Conservation (phyloP, 306 rosid species). For the Pyrus pyrifolia region DNA sequence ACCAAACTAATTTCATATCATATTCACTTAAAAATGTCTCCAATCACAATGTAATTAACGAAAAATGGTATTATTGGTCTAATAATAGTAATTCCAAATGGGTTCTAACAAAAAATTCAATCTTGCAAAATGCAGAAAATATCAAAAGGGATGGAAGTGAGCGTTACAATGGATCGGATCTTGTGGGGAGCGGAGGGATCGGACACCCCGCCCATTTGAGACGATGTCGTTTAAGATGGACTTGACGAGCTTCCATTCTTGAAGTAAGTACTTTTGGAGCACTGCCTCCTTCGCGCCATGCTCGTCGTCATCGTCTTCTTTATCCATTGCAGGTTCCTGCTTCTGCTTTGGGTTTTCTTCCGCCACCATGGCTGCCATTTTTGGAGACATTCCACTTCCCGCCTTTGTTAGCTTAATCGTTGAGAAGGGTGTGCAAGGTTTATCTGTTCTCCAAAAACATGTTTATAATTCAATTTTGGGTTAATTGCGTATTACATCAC, state of each 20-base stretch:
- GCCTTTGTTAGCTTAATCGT: not conserved
- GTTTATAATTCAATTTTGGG: too few relatives aligned
- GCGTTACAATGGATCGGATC: constrained; percentile 83
- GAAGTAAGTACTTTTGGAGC: constrained; percentile 82
- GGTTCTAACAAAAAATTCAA: not conserved
- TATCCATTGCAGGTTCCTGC: constrained; percentile 14
- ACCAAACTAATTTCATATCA: not conserved
- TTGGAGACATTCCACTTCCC: constrained; percentile 5
- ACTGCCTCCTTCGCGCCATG: constrained; percentile 71
- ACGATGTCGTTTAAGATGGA: constrained; percentile 69
- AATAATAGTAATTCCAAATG: not conserved
- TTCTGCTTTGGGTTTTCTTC: constrained; percentile 20
- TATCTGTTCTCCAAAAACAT: too few relatives aligned
- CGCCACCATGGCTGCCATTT: constrained; percentile 24
- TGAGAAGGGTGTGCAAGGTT: too few relatives aligned
- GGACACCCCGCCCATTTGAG: constrained; percentile 59
- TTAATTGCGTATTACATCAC: too few relatives aligned
- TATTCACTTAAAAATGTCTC: not conserved
- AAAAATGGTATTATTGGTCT: not conserved
- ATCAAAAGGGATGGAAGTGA: not conserved
- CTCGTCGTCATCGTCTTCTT: constrained; percentile 71
- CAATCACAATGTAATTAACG: not conserved
- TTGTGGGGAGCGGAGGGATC: constrained; percentile 50
- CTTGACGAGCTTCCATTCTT: constrained; percentile 79
- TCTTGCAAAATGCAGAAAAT: constrained; percentile 1